Percentiles rank a stretch among this genome's conserved stretches.
These are phyloP conservation scores for Barnettozyma sp. DNA, from an alignment of 805 yeast species.

Conservation along the genomic window DNA sequence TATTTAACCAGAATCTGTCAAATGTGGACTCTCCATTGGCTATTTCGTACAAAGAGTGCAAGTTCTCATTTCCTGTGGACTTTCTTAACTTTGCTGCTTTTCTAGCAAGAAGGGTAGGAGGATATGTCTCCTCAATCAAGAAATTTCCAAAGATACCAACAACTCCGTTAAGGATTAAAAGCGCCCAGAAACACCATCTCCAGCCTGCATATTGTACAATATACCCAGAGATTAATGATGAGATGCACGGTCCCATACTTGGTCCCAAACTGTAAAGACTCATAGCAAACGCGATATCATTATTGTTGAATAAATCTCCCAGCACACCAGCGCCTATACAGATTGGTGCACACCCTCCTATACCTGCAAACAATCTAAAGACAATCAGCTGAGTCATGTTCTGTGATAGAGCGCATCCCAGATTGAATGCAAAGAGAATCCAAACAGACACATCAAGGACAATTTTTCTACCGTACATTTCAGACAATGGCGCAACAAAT, in stretches of 20 bases:
- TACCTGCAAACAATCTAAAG: conserved; percentile 56
- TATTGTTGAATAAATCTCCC: conserved; percentile 50
- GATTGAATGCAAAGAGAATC: conserved; percentile 40
- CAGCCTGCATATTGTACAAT: conserved; percentile 44
- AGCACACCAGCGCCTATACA: conserved; percentile 65
- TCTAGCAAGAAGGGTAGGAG: conserved; percentile 42
- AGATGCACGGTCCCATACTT: conserved; percentile 51
- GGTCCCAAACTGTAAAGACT: conserved; percentile 46
- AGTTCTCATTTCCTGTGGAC: conserved; percentile 45
- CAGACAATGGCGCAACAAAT: conserved; percentile 55
- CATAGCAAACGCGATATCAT: conserved; percentile 47
- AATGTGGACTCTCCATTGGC: conserved; percentile 40
- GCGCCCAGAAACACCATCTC: conserved; percentile 60
- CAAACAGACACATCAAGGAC: conserved; percentile 46
- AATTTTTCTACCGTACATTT: conserved; percentile 47
- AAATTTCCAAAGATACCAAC: conserved; percentile 38
- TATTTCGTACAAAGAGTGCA: conserved; percentile 56
- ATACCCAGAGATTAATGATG: conserved; percentile 53
- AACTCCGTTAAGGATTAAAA: conserved; percentile 47
- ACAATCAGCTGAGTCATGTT: conserved; percentile 50
- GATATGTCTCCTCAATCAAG: conserved; percentile 49
- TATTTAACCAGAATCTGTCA: conserved; percentile 33
- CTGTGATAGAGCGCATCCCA: conserved; percentile 53
- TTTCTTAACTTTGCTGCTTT: conserved; percentile 44
- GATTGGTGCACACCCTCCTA: conserved; percentile 61